Base-by-base conservation (phyloP, 2,329 filamentous ascomycete genomes). In the Escovopsis sp. region DNA sequence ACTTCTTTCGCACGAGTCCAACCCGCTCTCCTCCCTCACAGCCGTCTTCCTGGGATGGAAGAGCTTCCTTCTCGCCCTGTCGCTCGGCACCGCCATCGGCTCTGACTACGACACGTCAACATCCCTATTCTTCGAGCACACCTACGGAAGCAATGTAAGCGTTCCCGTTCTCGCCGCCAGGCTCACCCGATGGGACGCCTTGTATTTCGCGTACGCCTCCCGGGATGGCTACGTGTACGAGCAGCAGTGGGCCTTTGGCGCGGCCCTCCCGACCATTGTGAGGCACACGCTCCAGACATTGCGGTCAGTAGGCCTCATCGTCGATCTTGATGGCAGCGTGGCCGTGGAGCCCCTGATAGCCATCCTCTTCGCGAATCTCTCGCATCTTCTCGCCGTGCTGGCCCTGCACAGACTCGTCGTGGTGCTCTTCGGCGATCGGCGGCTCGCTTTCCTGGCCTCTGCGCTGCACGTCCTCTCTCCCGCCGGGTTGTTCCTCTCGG, bases 401-500 rank as follows among this genome's bases (percentile, higher is more conserved):
- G 67, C 78, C 10, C 67, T 96, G 12, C 82, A 85, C 58, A 63
- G 67, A 43, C 72, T 94, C 16, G 75, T 79, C 2, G 55, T 67
- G 42, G 58, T 70, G 7, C 51, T 88, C 9, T 74, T 74, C 42
- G 59, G 60, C 13, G 54, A 67, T 45, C 52, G 51, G n/a, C 66
- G 57, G n/a, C 58, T 81, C 34, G 72, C 84, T 2, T 78, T 89
- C 46, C 56, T 82, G 16, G 71, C 85, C 8, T 76, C 85, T 3
- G 64, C 73, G 13, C 65, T 96, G 39, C 86, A 96, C 58, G 72
- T 94, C 42, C 55, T 96, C 39, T 91, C 84, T 0, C 89, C 91
- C 0, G 91, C 84, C 0, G 89, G 89, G 1, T 62, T 95, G 2
- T 96, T 98, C 56, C 72, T 98, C 14, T 88, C 82, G 0, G 81